These are phyloP conservation scores for Dendrobium officinale DNA, from an alignment of 106 monocot species.

Conservation along the genomic window DNA sequence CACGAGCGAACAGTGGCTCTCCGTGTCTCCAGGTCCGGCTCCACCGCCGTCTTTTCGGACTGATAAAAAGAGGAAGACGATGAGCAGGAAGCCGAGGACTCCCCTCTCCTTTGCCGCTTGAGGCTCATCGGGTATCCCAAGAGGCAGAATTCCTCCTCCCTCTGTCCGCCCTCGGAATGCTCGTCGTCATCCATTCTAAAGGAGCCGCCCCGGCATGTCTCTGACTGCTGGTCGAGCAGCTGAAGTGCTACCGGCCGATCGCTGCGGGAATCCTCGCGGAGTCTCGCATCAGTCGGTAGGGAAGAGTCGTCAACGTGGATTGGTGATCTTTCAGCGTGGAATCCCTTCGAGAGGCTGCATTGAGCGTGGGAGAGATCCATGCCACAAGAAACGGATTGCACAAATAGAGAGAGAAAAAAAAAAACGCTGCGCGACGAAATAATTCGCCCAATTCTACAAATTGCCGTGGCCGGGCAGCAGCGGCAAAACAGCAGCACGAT, in stretches of 20 bases:
- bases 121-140: conserved; percentile 41
- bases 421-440: not conserved
- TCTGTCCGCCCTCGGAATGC: conserved; percentile 15
- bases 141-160: conserved; percentile 44
- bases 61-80: conserved; percentile 10
- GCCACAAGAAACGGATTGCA: not conserved
- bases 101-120: conserved; percentile 27
- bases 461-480: conserved; percentile 2
- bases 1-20: conserved; percentile 37
- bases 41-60: conserved; percentile 18
- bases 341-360: conserved; percentile 31
- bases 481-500: not conserved
- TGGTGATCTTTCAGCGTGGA: conserved; percentile 11
- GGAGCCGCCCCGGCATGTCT: conserved; percentile 7
- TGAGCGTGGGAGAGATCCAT: conserved; percentile 36
- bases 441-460: conserved; percentile 1
- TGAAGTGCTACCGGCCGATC: conserved; percentile 28
- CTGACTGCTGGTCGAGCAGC: conserved; percentile 34
- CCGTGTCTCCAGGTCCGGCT: conserved; percentile 45
- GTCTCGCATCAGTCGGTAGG: conserved; percentile 7
- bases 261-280: not conserved
- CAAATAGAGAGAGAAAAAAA: too few relatives aligned
- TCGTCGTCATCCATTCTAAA: not conserved
- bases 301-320: conserved; percentile 12
- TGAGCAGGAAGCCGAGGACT: conserved; percentile 34